Conservation (phyloP, 176 grass and related monocot species). For the Coix lacrymajobi region DNA sequence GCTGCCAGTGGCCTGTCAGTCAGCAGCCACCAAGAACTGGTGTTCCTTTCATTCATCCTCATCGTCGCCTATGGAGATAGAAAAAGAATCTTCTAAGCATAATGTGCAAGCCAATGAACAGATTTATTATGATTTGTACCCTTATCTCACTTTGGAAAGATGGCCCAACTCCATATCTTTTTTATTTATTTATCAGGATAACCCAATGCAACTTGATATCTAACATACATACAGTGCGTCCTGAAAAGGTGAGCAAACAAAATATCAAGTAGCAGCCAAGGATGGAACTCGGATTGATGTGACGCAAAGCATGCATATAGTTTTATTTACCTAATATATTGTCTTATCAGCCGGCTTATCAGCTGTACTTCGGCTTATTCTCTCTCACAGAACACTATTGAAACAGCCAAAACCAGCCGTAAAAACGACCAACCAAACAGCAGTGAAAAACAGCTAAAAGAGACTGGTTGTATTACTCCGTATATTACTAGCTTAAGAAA, state of each 20-base stretch:
- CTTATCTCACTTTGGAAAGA: slow-evolving; percentile 35
- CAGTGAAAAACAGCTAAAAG: no score
- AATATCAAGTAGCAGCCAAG: background rate
- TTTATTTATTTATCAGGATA: background rate
- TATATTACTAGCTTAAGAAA: no score
- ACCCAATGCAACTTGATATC: slow-evolving; percentile 5
- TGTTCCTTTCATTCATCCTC: slow-evolving; percentile 25
- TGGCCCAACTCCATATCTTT: background rate
- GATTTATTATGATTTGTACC: slow-evolving; percentile 8
- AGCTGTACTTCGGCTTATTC: no score
- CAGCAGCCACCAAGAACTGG: slow-evolving; percentile 21
- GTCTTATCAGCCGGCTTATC: no score
- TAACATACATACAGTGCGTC: slow-evolving; percentile 22
- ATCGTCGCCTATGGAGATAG: background rate
- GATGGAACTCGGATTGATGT: slow-evolving; percentile 10
- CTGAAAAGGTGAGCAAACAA: slow-evolving; percentile 19
- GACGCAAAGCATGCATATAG: background rate
- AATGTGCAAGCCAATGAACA: slow-evolving; percentile 5
- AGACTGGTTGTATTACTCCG: no score
- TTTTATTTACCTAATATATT: no score
- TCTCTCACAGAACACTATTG: no score
- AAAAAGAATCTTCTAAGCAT: background rate
- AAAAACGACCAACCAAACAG: no score
- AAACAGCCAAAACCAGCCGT: no score
- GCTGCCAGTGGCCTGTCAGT: slow-evolving; percentile 15